A percentile compares a stretch with the other conserved stretches of the same genome.
phyloP scores from a whole-genome alignment of 768 basidiomycete genomes.

The Tricholoma bakamatsutake region DNA sequence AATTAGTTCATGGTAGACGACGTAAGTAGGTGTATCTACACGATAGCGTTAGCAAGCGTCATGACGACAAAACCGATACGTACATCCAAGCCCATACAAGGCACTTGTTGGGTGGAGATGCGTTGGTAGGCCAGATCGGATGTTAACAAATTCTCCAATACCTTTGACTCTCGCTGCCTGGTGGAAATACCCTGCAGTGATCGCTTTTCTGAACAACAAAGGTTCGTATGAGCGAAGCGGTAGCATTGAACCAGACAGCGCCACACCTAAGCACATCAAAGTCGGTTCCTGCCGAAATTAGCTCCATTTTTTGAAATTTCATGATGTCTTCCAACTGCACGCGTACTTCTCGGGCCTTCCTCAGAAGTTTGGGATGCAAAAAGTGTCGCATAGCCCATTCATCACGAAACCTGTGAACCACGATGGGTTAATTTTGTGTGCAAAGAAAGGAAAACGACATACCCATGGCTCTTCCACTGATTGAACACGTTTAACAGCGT shows the following conservation, averaged over 20 bases:
- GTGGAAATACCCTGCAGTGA: slow-evolving; percentile 97
- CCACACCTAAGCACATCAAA: slow-evolving; percentile 78
- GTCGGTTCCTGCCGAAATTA: slow-evolving; percentile 89
- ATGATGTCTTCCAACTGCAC: slow-evolving; percentile 97
- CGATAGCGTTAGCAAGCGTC: slow-evolving; percentile 9
- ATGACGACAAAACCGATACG: slow-evolving; percentile 22
- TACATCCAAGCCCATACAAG: slow-evolving; percentile 92
- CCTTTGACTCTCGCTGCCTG: slow-evolving; percentile 98
- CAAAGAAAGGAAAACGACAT: slow-evolving; percentile 20
- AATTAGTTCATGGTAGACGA: slow-evolving; percentile 95
- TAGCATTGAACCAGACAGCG: slow-evolving; percentile 1
- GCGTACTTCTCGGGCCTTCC: slow-evolving; percentile 94
- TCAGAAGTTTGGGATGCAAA: slow-evolving; percentile 89
- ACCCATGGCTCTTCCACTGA: slow-evolving; percentile 98
- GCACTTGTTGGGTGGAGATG: slow-evolving; percentile 97
- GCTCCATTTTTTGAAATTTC: slow-evolving; percentile 97
- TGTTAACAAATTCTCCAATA: slow-evolving; percentile 98
- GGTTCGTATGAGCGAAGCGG: background rate
- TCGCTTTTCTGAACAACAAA: slow-evolving; percentile 68
- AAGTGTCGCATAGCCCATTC: slow-evolving; percentile 96
- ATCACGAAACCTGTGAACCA: slow-evolving; percentile 71
- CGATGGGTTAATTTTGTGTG: slow-evolving; percentile 1
- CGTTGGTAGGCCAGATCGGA: slow-evolving; percentile 90
- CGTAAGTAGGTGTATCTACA: slow-evolving; percentile 90
- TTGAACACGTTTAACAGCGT: slow-evolving; percentile 95